phyloP scores from a whole-genome alignment of 768 basidiomycete species.

The Suillus discolor region DNA sequence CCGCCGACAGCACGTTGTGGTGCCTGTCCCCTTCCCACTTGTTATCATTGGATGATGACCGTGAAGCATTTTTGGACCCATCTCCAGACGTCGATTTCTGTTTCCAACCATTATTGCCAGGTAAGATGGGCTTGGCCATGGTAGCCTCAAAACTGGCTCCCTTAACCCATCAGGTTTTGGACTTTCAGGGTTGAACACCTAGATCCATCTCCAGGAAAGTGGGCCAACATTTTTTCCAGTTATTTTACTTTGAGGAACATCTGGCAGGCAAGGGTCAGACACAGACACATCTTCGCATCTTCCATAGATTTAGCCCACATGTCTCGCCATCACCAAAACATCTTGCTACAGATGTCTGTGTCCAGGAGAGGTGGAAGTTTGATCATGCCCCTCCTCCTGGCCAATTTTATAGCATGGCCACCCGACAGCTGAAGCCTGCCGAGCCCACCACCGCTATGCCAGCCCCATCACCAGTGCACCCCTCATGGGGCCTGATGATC shows the following conservation, averaged over 20 bases:
- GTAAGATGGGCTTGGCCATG: neutral
- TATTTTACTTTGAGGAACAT: neutral
- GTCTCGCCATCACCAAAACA: too few relatives aligned
- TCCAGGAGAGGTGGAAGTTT: neutral
- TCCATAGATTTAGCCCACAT: neutral
- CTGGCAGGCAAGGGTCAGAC: neutral
- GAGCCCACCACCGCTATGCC: too few relatives aligned
- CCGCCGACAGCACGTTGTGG: too few relatives aligned
- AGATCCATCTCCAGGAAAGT: neutral
- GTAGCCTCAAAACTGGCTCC: neutral
- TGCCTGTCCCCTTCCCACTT: too few relatives aligned
- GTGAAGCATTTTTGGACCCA: neutral
- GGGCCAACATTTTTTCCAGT: neutral
- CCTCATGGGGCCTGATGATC: too few relatives aligned
- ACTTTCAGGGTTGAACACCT: neutral
- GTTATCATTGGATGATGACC: neutral
- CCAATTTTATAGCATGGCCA: neutral
- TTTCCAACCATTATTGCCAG: neutral
- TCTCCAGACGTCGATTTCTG: neutral
- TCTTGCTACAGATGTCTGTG: neutral
- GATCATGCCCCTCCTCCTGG: neutral
- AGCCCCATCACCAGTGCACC: too few relatives aligned
- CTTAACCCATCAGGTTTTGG: neutral
- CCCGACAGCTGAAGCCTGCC: too few relatives aligned
- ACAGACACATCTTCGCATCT: neutral